phyloP scores from a whole-genome alignment of 2,329 filamentous ascomycete genomes.

The Eurotiales sp. region DNA sequence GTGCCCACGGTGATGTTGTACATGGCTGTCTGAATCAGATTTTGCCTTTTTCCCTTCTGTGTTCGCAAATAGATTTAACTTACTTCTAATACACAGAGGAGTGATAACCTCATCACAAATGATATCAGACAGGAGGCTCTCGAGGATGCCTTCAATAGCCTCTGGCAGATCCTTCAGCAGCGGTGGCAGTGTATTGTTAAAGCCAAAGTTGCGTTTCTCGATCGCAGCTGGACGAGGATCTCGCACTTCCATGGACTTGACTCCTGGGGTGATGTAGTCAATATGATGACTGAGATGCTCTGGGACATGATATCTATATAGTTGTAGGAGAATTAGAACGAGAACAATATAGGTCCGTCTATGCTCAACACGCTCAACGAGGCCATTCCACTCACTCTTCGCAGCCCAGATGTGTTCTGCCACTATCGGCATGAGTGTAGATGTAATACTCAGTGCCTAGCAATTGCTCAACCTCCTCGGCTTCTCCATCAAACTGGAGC shows the following conservation, averaged over 20 bases:
- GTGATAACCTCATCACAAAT: constrained; percentile 34
- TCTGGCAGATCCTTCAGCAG: constrained; percentile 24
- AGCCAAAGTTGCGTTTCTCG: constrained; percentile 23
- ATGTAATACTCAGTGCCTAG: constrained; percentile 38
- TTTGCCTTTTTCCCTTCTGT: not conserved
- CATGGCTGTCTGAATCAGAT: constrained; percentile 26
- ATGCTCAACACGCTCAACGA: too few species aligned
- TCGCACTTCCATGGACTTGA: constrained; percentile 30
- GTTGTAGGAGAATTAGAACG: constrained; percentile 7
- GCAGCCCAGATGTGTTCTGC: constrained; percentile 35
- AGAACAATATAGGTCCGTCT: too few species aligned
- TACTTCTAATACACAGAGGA: constrained; percentile 38
- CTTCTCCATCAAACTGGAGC: constrained; percentile 39
- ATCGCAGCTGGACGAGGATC: constrained; percentile 15
- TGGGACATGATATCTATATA: constrained; percentile 27
- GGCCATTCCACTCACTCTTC: constrained; percentile 41
- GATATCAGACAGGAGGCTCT: constrained; percentile 10
- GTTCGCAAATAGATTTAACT: not conserved
- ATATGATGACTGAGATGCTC: constrained; percentile 26
- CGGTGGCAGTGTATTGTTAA: constrained; percentile 19
- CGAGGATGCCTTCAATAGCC: constrained; percentile 21
- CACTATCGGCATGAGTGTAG: constrained; percentile 32
- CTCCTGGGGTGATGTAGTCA: constrained; percentile 32
- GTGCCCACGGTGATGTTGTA: constrained; percentile 43
- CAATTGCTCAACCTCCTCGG: constrained; percentile 35